Evolutionary conservation across 208 protist genomes (phyloP).

Genomic region (Acanthamoeba lenticulata): DNA sequence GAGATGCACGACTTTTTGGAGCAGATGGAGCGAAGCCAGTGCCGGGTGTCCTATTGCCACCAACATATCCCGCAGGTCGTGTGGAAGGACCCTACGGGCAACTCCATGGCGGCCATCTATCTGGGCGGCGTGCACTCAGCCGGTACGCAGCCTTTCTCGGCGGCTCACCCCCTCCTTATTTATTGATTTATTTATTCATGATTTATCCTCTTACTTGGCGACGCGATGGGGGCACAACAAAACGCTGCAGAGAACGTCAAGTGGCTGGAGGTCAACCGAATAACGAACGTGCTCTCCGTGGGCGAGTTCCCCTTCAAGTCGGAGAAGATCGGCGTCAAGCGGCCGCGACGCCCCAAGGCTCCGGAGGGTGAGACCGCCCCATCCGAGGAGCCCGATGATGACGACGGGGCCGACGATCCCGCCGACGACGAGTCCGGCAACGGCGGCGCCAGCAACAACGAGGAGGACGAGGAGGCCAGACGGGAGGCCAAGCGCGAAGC

Average conservation of each 20-base stretch:
- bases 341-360: not conserved
- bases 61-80: not conserved
- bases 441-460: not conserved
- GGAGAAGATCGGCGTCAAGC: constrained; percentile 21
- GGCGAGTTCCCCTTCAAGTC: not conserved
- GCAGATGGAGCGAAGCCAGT: not conserved
- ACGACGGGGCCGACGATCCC: not conserved
- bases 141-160: not conserved
- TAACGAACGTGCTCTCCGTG: constrained; percentile 21
- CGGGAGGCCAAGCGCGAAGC: not conserved
- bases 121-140: not conserved
- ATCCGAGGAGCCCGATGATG: not conserved
- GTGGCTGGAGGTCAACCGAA: constrained; percentile 23
- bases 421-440: not conserved
- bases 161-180: not conserved
- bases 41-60: not conserved
- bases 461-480: not conserved
- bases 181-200: not conserved
- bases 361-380: not conserved
- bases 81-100: not conserved
- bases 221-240: no score
- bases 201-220: not conserved
- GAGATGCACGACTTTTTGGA: not conserved
- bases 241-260: not conserved
- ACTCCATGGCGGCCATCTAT: not conserved